Evolutionary conservation across 306 rosid genomes (phyloP), one percentile per base, ranked within the genome.

Genomic region (Cucurbita pepo): DNA sequence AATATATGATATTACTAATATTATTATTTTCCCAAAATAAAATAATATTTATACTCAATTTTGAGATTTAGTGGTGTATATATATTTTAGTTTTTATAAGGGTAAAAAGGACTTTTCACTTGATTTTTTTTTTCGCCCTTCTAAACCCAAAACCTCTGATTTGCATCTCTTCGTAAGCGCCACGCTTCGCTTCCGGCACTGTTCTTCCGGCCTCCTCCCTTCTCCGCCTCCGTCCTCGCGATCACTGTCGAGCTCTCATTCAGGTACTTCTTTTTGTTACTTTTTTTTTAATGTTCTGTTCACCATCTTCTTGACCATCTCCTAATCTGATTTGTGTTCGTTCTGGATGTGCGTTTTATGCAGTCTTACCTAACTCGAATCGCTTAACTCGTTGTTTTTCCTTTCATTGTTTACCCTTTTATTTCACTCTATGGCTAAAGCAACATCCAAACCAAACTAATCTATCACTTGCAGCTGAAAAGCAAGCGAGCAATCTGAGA

Each of bases 131-230:
- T 30, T 30, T 30, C 34, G 34, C 9, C 21, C 21, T 12, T 43
- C 54, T 65, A 65, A 65, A 65, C 71, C 71, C 71, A 43, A 65
- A 65, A 65, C 37, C 71, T n/a, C 71, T 65, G 38, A 22, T 19
- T 21, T 6, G 15, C 16, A 43, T 19, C 34, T 43, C 15, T 16
- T 62, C 67, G 50, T 63, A 63, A 5, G 69, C 69, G 51, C 30
- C 69, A n/a, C 34, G 52, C 70, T 66, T 44, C 72, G 37, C 3
- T 45, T 12, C 40, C 55, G 34, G 72, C 52, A 30, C 34, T 30
- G 34, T 30, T 30, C 34, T 30, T 30, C 34, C 55, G 34, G 72
- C 52, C 37, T 44, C 55, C 10, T 21, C 72, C 19, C 41, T 45
- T 22, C 41, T 21, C 38, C 9, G 53, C n/a, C 11, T 19, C 36